Base-by-base conservation (phyloP, 352 stramenopile species). In the Phytophthora tentaculata region DNA sequence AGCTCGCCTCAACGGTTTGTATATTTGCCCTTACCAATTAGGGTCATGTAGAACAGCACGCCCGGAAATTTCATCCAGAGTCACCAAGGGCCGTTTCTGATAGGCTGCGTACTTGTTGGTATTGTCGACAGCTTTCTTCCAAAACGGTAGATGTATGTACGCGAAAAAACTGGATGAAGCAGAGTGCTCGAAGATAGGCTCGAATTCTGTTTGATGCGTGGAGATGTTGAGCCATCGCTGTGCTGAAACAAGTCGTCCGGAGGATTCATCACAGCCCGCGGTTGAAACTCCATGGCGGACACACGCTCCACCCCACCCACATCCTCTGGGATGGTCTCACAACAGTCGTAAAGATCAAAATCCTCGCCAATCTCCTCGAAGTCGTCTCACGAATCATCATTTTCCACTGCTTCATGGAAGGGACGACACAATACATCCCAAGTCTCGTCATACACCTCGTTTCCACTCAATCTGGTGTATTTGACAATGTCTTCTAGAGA, bases 21-120 rank as follows among this genome's bases (percentile, higher is more conserved):
- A 32, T 69, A 67, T 29, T 75, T 66, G 7, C 67, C 67, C 17
- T 80, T 80, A 26, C 69, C 49, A 41, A 68, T 56, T 3, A 76
- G 28, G 20, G 13, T 0, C 57, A 64, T 57, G 22, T 55, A 56
- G 4, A 49, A 39, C 16, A 49, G 26, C 14, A 19, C 29, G 3
- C 43, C 55, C 4, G 54, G 41, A 32, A 54, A 62, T 35, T n/a
- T 54, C 55, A 62, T 54, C 63, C 44, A 41, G 32, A 23, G 32
- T 47, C 12, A 58, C 43, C 35, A 8, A 16, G 4, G 48, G 14
- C 9, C 24, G 22, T 26, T 52, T 52, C 10, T 52, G 22, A 29
- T 17, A 6, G 9, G 24, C 45, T 6, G 45, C 19, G 4, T 52
- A 52, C 17, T 7, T 20, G 44, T 26, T 50, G n/a, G 44, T 24